Conservation (phyloP, 495 filamentous ascomycete species). For the Daldinia caldariorum region DNA sequence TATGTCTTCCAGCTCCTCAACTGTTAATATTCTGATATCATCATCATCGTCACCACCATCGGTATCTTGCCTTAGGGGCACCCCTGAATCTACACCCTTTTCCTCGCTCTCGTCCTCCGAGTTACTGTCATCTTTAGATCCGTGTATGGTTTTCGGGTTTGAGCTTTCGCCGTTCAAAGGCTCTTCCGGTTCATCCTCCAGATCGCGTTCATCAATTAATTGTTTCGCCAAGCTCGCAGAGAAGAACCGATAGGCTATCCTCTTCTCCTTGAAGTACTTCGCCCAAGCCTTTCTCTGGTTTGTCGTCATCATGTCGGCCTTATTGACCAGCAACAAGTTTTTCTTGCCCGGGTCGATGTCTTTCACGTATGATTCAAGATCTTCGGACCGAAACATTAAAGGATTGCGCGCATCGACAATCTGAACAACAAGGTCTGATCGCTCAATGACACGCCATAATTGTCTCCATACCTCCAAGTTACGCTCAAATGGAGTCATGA, state of each 20-base stretch:
- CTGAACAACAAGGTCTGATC: conserved; percentile 94
- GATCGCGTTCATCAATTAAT: conserved; percentile 73
- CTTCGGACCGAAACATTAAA: conserved; percentile 90
- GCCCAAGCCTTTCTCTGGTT: conserved; percentile 89
- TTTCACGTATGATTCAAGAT: conserved; percentile 93
- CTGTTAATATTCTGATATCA: conserved; percentile 83
- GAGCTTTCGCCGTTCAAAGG: conserved; percentile 42
- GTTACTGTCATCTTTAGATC: conserved; percentile 19
- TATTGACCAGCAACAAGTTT: conserved; percentile 95
- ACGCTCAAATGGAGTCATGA: conserved; percentile 98
- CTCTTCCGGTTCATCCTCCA: conserved; percentile 58
- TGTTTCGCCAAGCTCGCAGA: conserved; percentile 92
- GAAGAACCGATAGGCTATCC: conserved; percentile 93
- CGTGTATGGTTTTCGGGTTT: conserved; percentile 47
- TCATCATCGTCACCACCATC: conserved; percentile 64
- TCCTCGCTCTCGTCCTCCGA: conserved; percentile 50
- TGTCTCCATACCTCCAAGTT: conserved; percentile 99
- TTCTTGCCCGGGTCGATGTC: conserved; percentile 88
- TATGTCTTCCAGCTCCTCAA: conserved; percentile 89
- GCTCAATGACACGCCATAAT: conserved; percentile 97
- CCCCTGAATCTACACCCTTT: conserved; percentile 50
- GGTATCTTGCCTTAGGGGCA: conserved; percentile 46
- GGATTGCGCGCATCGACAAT: conserved; percentile 98
- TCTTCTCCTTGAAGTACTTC: conserved; percentile 80
- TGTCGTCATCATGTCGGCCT: conserved; percentile 98